Percentiles rank a stretch among this genome's conserved stretches.
Conservation (phyloP, 306 rosid species). For the Quercus alba region DNA sequence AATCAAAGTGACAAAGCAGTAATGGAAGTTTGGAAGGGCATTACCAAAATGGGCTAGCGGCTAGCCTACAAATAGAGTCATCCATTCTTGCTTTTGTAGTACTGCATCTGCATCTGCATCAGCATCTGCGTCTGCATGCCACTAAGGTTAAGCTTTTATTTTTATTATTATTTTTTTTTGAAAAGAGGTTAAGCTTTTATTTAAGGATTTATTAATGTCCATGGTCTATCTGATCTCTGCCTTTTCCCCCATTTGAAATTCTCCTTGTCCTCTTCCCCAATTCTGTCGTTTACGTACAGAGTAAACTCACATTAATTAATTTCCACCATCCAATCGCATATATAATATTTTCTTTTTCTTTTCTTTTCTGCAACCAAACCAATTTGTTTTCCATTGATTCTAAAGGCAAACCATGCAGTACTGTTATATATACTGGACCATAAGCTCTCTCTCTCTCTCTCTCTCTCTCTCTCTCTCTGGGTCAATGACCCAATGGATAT, state of each 20-base stretch:
- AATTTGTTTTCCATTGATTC: background rate
- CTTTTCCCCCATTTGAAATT: conserved; percentile 10
- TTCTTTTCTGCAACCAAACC: background rate
- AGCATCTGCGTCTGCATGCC: too few relatives aligned
- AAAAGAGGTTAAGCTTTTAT: background rate
- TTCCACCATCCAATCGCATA: conserved; percentile 19
- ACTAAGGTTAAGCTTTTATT: background rate
- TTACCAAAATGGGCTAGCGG: conserved; percentile 32
- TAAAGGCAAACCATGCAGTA: conserved; percentile 8
- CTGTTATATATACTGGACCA: background rate
- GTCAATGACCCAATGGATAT: too few relatives aligned
- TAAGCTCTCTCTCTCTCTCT: too few relatives aligned
- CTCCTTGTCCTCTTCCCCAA: background rate
- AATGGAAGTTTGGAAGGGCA: conserved; percentile 7
- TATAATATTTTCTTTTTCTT: background rate
- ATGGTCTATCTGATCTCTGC: background rate
- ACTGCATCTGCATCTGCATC: background rate
- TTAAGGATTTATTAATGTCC: background rate
- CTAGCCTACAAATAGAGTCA: conserved; percentile 24
- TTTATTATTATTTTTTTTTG: too few relatives aligned
- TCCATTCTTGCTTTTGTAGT: conserved; percentile 5
- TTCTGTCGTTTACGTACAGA: conserved; percentile 14
- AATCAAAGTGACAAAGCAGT: conserved; percentile 3
- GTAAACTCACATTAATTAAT: conserved; percentile 1
- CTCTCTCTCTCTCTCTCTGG: too few relatives aligned